Base-by-base conservation (phyloP, 129 eudicot genomes). In the Rutidosis leptorrhynchoides region DNA sequence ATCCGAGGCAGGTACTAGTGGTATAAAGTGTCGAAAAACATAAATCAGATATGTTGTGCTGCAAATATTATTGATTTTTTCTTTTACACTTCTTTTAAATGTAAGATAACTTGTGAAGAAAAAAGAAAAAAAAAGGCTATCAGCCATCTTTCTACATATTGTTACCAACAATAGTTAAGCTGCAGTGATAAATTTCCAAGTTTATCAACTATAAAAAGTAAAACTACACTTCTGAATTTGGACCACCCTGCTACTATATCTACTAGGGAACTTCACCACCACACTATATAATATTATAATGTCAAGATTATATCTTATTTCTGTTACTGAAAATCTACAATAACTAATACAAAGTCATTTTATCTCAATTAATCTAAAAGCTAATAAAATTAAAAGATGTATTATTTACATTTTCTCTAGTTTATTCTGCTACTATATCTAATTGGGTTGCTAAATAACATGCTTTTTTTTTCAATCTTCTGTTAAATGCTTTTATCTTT, bases 201-300 rank as follows among this genome's bases (percentile, higher is more conserved):
- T n/a, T n/a, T 59, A 59, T 17, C 11, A 57, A 14, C 3, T 59
- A 27, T 4, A 29, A 2, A 58, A 58, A 28, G 43, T 58, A 7
- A 7, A 58, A n/a, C 42, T 27, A 58, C 64, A 27, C 42, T 58
- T 67, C 71, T 25, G 51, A 46, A 43, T 45, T 26, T 19, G 51
- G 52, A 59, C 30, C 23, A 49, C 48, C 33, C 40, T 61, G 62
- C 19, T 48, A 24, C 15, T 23, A 49, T 71, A 71, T 71, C 76
- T 54, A 71, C 76, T 71, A 71, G 69, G 76, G 51, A 71, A 49
- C 21, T 35, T 62, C 62, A 62, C 69, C 69, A 49, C 54, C 76
- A 72, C 76, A 62, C n/a, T 59, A 16, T 67, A 65, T 45, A 33
- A 33, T 19, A 9, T 55, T 24, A 28, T 15, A 58, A 16, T 7